Evolutionary conservation across 129 eudicot species (phyloP), one percentile per base, ranked within the genome.

Genomic region (Arctium lappa): DNA sequence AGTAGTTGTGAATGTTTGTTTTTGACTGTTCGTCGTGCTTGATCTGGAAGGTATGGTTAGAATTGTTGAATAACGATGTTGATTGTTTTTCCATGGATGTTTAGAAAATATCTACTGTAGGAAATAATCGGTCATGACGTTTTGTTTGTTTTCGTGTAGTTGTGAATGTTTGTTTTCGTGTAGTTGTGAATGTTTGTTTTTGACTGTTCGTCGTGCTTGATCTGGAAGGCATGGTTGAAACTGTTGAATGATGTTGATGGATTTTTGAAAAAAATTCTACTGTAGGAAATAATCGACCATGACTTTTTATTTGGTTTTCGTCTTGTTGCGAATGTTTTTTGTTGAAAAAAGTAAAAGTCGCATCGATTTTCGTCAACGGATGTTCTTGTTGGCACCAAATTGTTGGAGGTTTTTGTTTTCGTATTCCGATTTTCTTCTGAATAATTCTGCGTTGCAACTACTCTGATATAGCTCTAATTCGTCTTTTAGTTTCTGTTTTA

Each of bases 301-400:
- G 81, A 34, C 76, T 30, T 77, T 83, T 77, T 53, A 8, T 83
- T 36, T 48, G 62, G 32, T 69, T 83, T 76, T 69, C 63, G 78
- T 77, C 31, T 60, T 0, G 7, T 72, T 77, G 72, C 18, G 86
- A 77, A 36, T 83, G 82, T 70, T 27, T 56, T 56, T 40, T 56
- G 73, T 42, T 77, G 65, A 65, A 83, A 83, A 48, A 70, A 71
- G 86, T 83, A 77, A 83, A 83, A 78, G 74, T 13, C 48, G 8
- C 39, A 40, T 72, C 18, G 8, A 78, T 29, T 78, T 33, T 78
- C 37, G 70, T 84, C 83, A 32, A 84, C 75, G 15, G 82, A n/a
- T 39, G 82, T 22, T 42, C 10, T 38, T 72, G 71, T 83, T 44
- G 75, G 80, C 48, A 53, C 75, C 69, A 66, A 39, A 66, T 75